phyloP scores from a whole-genome alignment of 208 protist species.

The Leptomonas pyrrhocoris region DNA sequence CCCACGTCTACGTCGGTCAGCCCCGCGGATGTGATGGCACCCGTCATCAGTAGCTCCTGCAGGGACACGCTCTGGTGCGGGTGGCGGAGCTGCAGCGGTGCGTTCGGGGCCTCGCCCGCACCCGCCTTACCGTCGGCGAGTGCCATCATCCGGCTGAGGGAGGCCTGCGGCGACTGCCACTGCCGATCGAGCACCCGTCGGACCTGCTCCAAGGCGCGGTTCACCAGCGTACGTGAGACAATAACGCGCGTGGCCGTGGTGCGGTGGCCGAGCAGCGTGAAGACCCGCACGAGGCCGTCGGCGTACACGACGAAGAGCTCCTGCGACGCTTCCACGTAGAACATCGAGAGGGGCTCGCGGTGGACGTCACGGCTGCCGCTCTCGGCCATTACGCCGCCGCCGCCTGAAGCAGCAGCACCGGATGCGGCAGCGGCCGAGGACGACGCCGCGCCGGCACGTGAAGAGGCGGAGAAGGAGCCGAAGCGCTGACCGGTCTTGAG shows the following conservation, averaged over 20 bases:
- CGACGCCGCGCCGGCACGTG: background rate
- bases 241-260: constrained; percentile 60
- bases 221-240: constrained; percentile 73
- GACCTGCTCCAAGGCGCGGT: constrained; percentile 27
- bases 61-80: background rate
- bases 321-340: constrained; percentile 58
- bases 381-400: constrained; percentile 2
- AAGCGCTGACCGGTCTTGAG: constrained; percentile 17
- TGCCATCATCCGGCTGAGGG: background rate
- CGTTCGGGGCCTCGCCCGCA: background rate
- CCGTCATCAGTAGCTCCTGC: background rate
- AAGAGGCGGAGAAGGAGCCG: constrained; percentile 1
- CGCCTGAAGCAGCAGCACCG: too few relatives aligned
- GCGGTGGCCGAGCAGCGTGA: constrained; percentile 57
- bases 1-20: background rate
- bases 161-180: background rate
- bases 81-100: background rate
- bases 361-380: constrained; percentile 40
- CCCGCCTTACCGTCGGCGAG: background rate
- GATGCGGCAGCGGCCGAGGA: background rate
- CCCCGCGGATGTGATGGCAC: background rate
- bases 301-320: constrained; percentile 77
- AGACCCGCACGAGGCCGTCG: constrained; percentile 75
- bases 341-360: constrained; percentile 55
- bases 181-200: background rate